Evolutionary conservation across 169 alveolate genomes (phyloP), one percentile per base, ranked within the genome.

Genomic region (Babesia caballi): DNA sequence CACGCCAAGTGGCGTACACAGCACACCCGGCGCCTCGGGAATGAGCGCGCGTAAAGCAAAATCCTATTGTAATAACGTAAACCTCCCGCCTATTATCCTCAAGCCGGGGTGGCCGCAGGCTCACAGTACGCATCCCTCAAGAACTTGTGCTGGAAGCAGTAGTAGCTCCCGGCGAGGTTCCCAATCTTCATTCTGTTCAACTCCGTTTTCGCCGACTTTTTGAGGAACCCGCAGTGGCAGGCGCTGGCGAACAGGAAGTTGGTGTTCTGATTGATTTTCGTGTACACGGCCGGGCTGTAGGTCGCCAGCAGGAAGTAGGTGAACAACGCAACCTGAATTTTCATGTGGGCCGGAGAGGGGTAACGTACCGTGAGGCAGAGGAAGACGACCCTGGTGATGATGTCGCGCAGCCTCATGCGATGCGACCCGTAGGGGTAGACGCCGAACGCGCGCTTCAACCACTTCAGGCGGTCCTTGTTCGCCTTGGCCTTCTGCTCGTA

Each of bases 401-500:
- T 21, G 35, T 63, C 73, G 17, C 73, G 58, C 17, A 44, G 46
- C 41, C 73, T 42, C 49, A 35, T 44, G 21, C 73, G 58, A 15
- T 63, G 4, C 9, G 61, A 61, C 19, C 73, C 73, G 33, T 12
- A 47, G 23, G 73, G 73, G 32, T 63, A 63, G 4, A 63, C 23
- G 23, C 73, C 61, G 2, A 63, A 35, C 32, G 12, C 6, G 0
- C 47, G 35, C 73, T 63, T 63, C 40, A 63, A 0, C 3, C 1
- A 30, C 17, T 27, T 2, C n/a, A 4, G 28, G 6, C 60, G 58
- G n/a, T 63, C 27, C 14, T 4, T 44, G 3, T 23, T 19, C 21
- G 23, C 60, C 47, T 47, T 63, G 25, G 73, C 73, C 32, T 11
- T 25, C 60, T 49, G 50, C 49, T 63, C 73, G 38, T 63, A 63